These are phyloP conservation scores for Monosporozyma siamensis DNA, from an alignment of 805 yeast genomes.

Conservation along the genomic window DNA sequence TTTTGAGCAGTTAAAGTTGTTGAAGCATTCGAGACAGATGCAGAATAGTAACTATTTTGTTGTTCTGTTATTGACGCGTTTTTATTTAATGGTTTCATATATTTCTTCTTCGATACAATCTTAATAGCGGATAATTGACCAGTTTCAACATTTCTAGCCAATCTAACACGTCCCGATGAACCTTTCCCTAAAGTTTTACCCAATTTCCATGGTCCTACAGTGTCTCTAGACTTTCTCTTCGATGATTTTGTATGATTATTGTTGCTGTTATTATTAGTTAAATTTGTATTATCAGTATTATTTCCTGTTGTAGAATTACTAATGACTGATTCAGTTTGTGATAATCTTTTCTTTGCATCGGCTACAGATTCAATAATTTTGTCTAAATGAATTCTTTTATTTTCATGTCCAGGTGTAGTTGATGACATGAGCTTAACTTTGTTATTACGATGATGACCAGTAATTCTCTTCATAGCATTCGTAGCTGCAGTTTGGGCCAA, in stretches of 20 bases:
- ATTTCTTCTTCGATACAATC: slow-evolving; percentile 55
- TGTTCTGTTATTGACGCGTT: slow-evolving; percentile 4
- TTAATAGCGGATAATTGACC: slow-evolving; percentile 79
- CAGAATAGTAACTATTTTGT: slow-evolving; percentile 10
- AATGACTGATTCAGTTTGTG: slow-evolving; percentile 24
- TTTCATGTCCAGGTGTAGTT: background rate
- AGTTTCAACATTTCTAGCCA: slow-evolving; percentile 58
- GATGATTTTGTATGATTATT: slow-evolving; percentile 23
- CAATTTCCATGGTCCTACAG: slow-evolving; percentile 75
- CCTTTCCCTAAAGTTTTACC: slow-evolving; percentile 77
- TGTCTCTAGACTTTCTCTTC: slow-evolving; percentile 28
- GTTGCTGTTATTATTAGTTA: background rate
- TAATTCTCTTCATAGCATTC: slow-evolving; percentile 17
- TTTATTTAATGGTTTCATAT: slow-evolving; percentile 10
- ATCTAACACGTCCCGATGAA: slow-evolving; percentile 69
- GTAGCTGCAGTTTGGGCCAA: slow-evolving; percentile 24
- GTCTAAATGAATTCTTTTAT: slow-evolving; percentile 15
- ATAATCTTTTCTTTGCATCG: slow-evolving; percentile 28
- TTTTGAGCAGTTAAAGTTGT: slow-evolving; percentile 9
- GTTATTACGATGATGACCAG: slow-evolving; percentile 1
- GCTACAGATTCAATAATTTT: slow-evolving; percentile 29
- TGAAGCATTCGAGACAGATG: slow-evolving; percentile 12
- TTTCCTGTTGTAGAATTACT: slow-evolving; percentile 11
- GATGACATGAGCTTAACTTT: background rate
- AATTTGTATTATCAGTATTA: background rate